Conservation (phyloP, 2,329 filamentous ascomycete genomes). For the Metarhizium brunneum region DNA sequence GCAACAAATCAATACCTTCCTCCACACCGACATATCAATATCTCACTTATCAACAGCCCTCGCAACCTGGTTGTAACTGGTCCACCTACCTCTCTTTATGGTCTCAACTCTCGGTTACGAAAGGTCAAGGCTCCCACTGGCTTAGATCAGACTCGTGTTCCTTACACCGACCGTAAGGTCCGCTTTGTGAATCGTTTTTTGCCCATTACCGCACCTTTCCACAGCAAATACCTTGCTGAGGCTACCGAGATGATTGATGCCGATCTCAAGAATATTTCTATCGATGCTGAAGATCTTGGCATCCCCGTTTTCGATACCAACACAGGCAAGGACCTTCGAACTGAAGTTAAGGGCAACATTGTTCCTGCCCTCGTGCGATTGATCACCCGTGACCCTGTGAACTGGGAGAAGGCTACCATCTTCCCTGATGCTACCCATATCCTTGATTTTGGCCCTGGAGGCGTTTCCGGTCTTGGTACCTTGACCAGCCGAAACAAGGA, state of each 20-base stretch:
- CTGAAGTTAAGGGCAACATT: slow-evolving; percentile 63
- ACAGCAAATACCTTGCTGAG: slow-evolving; percentile 84
- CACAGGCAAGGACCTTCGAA: slow-evolving; percentile 75
- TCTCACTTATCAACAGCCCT: slow-evolving; percentile 93
- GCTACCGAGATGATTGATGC: slow-evolving; percentile 77
- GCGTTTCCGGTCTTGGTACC: slow-evolving; percentile 90
- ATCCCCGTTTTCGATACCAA: slow-evolving; percentile 88
- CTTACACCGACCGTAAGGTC: slow-evolving; percentile 90
- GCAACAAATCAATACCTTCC: slow-evolving; percentile 95
- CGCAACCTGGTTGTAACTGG: slow-evolving; percentile 96
- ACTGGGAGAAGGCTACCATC: slow-evolving; percentile 91
- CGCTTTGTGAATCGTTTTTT: slow-evolving; percentile 96
- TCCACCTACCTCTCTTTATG: slow-evolving; percentile 90
- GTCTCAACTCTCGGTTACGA: slow-evolving; percentile 86
- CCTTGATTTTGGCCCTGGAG: slow-evolving; percentile 91
- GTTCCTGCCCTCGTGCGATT: slow-evolving; percentile 81
- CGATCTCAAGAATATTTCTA: slow-evolving; percentile 74
- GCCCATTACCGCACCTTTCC: slow-evolving; percentile 95
- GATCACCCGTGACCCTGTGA: slow-evolving; percentile 87
- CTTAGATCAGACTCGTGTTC: slow-evolving; percentile 87
- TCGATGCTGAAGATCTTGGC: slow-evolving; percentile 62
- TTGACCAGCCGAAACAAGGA: slow-evolving; percentile 99
- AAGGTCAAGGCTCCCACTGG: slow-evolving; percentile 98
- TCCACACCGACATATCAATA: slow-evolving; percentile 82
- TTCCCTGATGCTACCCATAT: slow-evolving; percentile 91